Conservation (phyloP, 208 protist species). For the Lotmaria passim region DNA sequence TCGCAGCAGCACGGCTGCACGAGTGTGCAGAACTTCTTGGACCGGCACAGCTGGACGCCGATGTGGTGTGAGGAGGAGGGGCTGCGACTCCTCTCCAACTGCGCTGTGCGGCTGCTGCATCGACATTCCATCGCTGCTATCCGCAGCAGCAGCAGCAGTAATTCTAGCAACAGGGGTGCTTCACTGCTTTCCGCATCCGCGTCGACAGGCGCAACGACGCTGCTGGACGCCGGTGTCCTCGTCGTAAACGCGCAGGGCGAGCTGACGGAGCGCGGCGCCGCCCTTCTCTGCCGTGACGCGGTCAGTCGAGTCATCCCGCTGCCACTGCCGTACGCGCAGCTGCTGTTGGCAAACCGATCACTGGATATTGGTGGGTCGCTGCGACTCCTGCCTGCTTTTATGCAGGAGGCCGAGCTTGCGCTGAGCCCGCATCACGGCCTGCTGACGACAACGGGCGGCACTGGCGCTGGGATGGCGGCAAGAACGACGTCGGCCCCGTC, state of each 20-base stretch:
- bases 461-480: neutral
- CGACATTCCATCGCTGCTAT: slow-evolving; percentile 13
- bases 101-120: slow-evolving; percentile 30
- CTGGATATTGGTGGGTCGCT: slow-evolving; percentile 46
- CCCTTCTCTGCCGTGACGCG: slow-evolving; percentile 37
- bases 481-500: neutral
- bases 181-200: too few species aligned
- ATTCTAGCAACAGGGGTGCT: too few species aligned
- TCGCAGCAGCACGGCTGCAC: slow-evolving; percentile 5
- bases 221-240: slow-evolving; percentile 59
- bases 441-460: neutral
- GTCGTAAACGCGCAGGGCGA: slow-evolving; percentile 47
- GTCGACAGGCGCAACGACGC: slow-evolving; percentile 1
- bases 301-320: slow-evolving; percentile 46
- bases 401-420: slow-evolving; percentile 24
- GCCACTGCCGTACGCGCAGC: slow-evolving; percentile 57
- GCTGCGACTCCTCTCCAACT: slow-evolving; percentile 44
- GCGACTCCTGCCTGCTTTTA: slow-evolving; percentile 24
- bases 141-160: too few species aligned
- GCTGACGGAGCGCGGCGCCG: slow-evolving; percentile 69
- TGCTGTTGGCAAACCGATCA: slow-evolving; percentile 52
- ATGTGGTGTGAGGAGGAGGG: slow-evolving; percentile 55
- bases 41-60: slow-evolving; percentile 19
- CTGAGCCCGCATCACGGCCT: slow-evolving; percentile 12
- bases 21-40: slow-evolving; percentile 22